A percentile compares a stretch with the other conserved stretches of the same genome.
phyloP scores from a whole-genome alignment of 768 basidiomycete species.

The Lanmaoa pseudosensibilis region DNA sequence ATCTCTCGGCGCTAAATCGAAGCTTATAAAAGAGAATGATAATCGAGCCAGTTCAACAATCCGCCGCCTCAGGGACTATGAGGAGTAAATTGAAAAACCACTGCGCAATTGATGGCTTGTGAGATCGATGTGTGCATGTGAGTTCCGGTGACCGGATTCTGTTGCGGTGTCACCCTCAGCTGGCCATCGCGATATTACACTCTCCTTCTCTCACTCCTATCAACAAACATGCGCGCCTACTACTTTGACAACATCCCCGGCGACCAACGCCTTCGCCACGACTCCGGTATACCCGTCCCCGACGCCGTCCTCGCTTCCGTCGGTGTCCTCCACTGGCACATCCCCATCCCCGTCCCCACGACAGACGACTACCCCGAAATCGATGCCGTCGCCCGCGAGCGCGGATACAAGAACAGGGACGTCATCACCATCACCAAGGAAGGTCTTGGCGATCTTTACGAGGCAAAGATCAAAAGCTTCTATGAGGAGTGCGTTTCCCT shows the following conservation, averaged over 20 bases:
- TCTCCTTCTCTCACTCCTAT: too few species aligned
- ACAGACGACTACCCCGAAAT: conserved; percentile 47
- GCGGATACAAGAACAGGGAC: conserved; percentile 84
- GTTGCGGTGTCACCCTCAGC: too few species aligned
- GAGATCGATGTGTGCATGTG: too few species aligned
- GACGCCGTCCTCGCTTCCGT: conserved; percentile 49
- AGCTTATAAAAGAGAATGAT: not conserved
- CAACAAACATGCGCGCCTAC: conserved; percentile 57
- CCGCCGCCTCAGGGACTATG: too few species aligned
- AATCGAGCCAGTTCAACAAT: too few species aligned
- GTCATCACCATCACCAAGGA: conserved; percentile 74
- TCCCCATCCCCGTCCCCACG: conserved; percentile 53
- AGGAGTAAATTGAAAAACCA: too few species aligned
- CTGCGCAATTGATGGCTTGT: too few species aligned
- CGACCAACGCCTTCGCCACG: conserved; percentile 81
- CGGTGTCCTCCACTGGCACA: conserved; percentile 66
- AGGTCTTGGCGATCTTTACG: conserved; percentile 80
- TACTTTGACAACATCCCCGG: conserved; percentile 73
- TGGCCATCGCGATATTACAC: too few species aligned
- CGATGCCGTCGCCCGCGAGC: conserved; percentile 62
- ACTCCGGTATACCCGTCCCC: conserved; percentile 60
- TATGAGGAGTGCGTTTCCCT: conserved; percentile 67
- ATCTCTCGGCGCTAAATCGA: not conserved
- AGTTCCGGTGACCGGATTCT: too few species aligned
- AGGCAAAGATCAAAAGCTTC: conserved; percentile 78